Evolutionary conservation across 768 basidiomycete species (phyloP).

Genomic region (Crassisporium funariophilum): DNA sequence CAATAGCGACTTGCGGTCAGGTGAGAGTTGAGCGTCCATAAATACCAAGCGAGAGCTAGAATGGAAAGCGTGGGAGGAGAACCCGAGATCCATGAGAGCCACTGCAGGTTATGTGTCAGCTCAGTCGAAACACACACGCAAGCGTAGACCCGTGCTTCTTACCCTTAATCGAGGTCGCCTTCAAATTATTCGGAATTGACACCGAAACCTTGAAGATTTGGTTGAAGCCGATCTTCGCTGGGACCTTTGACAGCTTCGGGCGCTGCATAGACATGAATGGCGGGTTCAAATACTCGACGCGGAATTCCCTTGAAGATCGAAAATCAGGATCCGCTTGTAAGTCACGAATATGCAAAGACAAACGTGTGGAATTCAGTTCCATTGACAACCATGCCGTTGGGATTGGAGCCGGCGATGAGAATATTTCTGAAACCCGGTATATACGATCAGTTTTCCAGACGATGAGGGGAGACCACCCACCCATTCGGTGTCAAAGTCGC

Average conservation of each 20-base stretch:
- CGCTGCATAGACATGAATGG: constrained; percentile 42
- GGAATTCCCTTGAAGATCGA: constrained; percentile 36
- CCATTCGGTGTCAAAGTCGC: constrained; percentile 59
- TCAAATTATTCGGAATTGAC: constrained; percentile 30
- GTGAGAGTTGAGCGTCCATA: constrained; percentile 35
- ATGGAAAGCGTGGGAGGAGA: constrained; percentile 44
- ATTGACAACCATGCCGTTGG: constrained; percentile 33
- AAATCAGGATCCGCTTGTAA: neutral
- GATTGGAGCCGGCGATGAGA: constrained; percentile 47
- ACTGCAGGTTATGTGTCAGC: constrained; percentile 22
- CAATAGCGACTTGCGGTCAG: constrained; percentile 32
- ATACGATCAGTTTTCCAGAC: constrained; percentile 10
- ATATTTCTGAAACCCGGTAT: constrained; percentile 24
- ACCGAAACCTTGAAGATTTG: constrained; percentile 35
- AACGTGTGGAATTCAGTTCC: constrained; percentile 27
- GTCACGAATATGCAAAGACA: neutral
- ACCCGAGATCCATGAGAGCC: constrained; percentile 42
- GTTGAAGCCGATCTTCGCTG: constrained; percentile 39
- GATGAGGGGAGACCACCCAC: constrained; percentile 32
- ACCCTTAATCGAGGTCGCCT: constrained; percentile 34
- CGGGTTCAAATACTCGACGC: constrained; percentile 44
- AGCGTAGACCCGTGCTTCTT: neutral
- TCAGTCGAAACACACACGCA: neutral
- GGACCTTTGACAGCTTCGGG: constrained; percentile 37
- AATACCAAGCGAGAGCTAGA: constrained; percentile 41